These are phyloP conservation scores for Cyberlindnera suaveolens DNA, from an alignment of 805 yeast species.

Conservation along the genomic window DNA sequence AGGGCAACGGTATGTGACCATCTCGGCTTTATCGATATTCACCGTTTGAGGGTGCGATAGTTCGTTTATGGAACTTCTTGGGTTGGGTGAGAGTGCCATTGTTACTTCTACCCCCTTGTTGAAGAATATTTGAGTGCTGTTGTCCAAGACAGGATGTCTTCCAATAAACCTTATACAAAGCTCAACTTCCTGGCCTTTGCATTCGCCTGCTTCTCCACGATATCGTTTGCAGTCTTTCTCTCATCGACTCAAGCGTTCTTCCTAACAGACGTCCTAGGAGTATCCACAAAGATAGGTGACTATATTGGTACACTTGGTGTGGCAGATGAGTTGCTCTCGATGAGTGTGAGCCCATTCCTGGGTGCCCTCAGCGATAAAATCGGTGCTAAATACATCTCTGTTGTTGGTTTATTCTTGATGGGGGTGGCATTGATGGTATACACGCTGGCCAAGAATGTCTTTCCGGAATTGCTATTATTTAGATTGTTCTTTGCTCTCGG, in stretches of 20 bases:
- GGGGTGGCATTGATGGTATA: conserved; percentile 44
- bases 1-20: too few species aligned
- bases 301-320: conserved; percentile 45
- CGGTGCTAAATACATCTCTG: conserved; percentile 51
- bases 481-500: conserved; percentile 59
- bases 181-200: conserved; percentile 28
- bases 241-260: conserved; percentile 40
- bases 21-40: too few species aligned
- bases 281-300: conserved; percentile 31
- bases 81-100: too few species aligned
- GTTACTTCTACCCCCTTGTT: too few species aligned
- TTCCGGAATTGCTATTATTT: conserved; percentile 44
- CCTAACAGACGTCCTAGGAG: conserved; percentile 31
- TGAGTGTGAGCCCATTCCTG: conserved; percentile 49
- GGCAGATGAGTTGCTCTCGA: conserved; percentile 53
- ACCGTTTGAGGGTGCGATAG: too few species aligned
- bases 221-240: conserved; percentile 37
- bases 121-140: too few species aligned
- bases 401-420: conserved; percentile 40
- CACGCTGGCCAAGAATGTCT: conserved; percentile 38
- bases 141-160: conserved; percentile 2
- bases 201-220: conserved; percentile 32
- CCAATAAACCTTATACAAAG: conserved; percentile 17
- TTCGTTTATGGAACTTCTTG: too few species aligned
- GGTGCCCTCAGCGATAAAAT: conserved; percentile 60